Conservation (phyloP, 2,329 filamentous ascomycete species). For the Pseudogymnoascus sp. region DNA sequence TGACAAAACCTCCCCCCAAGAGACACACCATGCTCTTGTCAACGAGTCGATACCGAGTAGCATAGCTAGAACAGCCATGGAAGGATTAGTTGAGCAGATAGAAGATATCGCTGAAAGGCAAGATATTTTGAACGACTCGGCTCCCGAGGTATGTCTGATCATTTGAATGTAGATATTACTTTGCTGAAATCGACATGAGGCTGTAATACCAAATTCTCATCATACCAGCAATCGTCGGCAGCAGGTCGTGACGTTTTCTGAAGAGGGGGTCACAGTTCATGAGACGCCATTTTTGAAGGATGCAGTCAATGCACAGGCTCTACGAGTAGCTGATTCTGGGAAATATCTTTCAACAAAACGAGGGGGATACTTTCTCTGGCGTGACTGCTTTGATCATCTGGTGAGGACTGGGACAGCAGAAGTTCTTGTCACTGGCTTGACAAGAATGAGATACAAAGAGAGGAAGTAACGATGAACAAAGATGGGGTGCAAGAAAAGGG, state of each 20-base stretch:
- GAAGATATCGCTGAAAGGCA: no score
- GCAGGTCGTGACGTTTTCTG: neutral
- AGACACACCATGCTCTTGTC: no score
- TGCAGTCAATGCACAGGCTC: neutral
- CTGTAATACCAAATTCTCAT: neutral
- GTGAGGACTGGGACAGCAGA: neutral
- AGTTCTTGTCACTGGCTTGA: neutral
- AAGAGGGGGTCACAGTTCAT: neutral
- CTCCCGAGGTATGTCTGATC: no score
- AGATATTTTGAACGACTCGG: no score
- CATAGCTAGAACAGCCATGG: no score
- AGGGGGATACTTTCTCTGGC: neutral
- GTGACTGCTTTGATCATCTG: neutral
- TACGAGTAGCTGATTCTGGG: neutral
- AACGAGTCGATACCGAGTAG: no score
- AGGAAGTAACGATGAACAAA: no score
- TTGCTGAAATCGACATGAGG: neutral
- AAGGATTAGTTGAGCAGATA: no score
- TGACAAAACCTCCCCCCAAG: no score
- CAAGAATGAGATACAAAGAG: no score
- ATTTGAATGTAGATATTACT: no score
- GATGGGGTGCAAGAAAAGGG: no score
- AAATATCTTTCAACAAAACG: neutral
- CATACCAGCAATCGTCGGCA: neutral
- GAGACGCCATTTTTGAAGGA: neutral